phyloP scores from a whole-genome alignment of 441 rosid species.

The Bruguiera hainesii region DNA sequence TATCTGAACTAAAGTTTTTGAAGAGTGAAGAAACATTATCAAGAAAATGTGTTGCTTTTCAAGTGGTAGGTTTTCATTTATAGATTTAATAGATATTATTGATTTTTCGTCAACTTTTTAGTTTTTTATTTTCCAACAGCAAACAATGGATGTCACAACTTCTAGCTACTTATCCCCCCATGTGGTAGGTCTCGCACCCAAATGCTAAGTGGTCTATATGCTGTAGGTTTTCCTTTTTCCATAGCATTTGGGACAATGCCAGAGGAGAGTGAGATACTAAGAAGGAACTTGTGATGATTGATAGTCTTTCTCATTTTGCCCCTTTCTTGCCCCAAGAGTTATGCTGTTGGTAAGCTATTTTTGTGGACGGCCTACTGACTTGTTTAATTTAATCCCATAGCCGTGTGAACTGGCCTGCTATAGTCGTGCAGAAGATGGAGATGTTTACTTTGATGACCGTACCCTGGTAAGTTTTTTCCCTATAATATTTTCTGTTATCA shows the following conservation, averaged over 20 bases:
- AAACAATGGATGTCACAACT: neutral
- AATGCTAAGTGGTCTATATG: neutral
- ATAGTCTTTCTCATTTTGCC: neutral
- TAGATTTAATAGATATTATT: neutral
- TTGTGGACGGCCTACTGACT: slow-evolving; percentile 13
- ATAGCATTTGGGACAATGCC: neutral
- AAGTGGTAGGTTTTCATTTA: slow-evolving; percentile 55
- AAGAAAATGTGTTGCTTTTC: slow-evolving; percentile 69
- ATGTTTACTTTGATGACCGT: slow-evolving; percentile 72
- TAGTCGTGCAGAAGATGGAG: slow-evolving; percentile 86
- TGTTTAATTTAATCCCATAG: slow-evolving; percentile 33
- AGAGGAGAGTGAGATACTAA: too few species aligned
- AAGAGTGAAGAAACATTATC: slow-evolving; percentile 89
- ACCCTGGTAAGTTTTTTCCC: slow-evolving; percentile 54
- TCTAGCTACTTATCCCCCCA: slow-evolving; percentile 7
- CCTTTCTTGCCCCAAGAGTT: neutral
- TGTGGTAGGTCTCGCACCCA: neutral
- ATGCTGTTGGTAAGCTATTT: neutral
- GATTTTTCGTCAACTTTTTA: neutral
- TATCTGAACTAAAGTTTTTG: slow-evolving; percentile 78
- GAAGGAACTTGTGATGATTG: neutral
- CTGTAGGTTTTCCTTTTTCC: neutral
- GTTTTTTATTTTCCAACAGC: slow-evolving; percentile 1
- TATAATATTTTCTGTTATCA: slow-evolving; percentile 13
- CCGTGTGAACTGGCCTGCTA: slow-evolving; percentile 88